Conservation (phyloP, 2,329 filamentous ascomycete genomes). For the Metarhizium humberi region DNA sequence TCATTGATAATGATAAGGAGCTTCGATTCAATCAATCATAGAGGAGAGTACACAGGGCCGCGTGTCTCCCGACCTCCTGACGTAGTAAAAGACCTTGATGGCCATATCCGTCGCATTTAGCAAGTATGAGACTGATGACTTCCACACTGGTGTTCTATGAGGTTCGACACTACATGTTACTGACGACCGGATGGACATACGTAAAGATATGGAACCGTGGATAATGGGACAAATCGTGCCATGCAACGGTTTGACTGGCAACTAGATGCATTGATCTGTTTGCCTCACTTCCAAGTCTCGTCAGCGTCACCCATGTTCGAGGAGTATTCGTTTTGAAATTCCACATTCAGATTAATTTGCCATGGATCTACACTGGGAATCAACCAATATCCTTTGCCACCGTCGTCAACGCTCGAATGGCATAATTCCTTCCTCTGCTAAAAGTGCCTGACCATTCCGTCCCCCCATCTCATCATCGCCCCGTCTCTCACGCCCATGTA, state of each 20-base stretch:
- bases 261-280: not conserved
- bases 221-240: too few species aligned
- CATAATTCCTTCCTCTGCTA: not conserved
- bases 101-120: too few species aligned
- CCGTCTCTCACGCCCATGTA: not conserved
- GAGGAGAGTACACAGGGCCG: too few species aligned
- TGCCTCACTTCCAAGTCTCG: not conserved
- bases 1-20: too few species aligned
- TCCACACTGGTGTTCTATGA: too few species aligned
- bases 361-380: constrained; percentile 8
- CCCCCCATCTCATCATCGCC: not conserved
- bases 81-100: too few species aligned
- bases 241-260: not conserved
- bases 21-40: too few species aligned
- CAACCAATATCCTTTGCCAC: not conserved
- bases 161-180: too few species aligned
- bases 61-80: too few species aligned
- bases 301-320: not conserved
- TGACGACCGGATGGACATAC: too few species aligned
- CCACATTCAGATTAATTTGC: constrained; percentile 15
- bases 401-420: not conserved
- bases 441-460: not conserved
- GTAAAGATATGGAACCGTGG: too few species aligned
- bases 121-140: too few species aligned
- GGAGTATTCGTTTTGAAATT: constrained; percentile 4